A percentile compares a stretch with the other conserved stretches of the same genome.
Evolutionary conservation across 345 rosid species (phyloP).

Genomic region (Salix udensis): DNA sequence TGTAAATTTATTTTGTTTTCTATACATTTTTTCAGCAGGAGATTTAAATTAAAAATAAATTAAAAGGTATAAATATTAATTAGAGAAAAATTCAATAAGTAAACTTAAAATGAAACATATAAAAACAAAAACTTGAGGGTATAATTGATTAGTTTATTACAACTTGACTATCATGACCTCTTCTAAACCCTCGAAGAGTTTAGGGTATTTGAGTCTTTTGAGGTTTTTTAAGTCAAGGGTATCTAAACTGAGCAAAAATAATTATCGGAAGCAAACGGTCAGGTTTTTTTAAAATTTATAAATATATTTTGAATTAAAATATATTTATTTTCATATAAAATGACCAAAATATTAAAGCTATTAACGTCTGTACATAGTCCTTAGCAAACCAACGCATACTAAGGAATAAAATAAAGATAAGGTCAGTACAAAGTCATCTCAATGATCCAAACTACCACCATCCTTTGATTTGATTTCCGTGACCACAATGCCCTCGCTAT

Average conservation of each 20-base stretch:
- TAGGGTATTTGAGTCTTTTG: constrained; percentile 16
- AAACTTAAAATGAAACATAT: neutral
- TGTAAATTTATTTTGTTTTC: neutral
- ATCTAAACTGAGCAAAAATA: constrained; percentile 11
- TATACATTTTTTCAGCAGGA: neutral
- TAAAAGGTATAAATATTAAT: neutral
- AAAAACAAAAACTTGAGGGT: constrained; percentile 25
- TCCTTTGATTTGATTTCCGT: constrained; percentile 16
- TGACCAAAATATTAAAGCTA: constrained; percentile 13
- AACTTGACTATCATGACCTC: constrained; percentile 21
- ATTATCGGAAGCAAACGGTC: neutral
- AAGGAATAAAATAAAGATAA: constrained; percentile 50
- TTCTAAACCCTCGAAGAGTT: neutral
- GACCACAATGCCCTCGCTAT: constrained; percentile 29
- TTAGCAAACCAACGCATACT: constrained; percentile 45
- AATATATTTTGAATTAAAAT: neutral
- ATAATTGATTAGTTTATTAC: neutral
- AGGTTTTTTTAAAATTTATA: neutral
- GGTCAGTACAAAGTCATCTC: constrained; percentile 61
- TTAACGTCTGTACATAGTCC: constrained; percentile 18
- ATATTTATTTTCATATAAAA: constrained; percentile 1
- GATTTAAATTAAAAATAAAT: neutral
- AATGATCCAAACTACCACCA: constrained; percentile 56
- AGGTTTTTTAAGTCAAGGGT: neutral
- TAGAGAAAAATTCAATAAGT: neutral